phyloP scores from a whole-genome alignment of 2,329 filamentous ascomycete genomes.

The Scedosporium apiospermum region DNA sequence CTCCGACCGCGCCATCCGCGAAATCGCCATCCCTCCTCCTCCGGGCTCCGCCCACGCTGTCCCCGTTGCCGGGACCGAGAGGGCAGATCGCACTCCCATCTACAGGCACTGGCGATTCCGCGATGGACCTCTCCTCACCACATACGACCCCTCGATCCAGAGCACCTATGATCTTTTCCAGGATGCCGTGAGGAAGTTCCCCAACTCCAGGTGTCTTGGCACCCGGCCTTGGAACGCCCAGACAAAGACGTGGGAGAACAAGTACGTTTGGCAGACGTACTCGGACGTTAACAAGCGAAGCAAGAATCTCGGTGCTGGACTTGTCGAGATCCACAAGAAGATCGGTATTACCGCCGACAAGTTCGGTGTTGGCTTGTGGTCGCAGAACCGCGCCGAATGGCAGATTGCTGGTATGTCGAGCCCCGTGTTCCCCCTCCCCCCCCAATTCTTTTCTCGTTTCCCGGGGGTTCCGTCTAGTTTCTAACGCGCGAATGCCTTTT shows the following conservation, averaged over 20 bases:
- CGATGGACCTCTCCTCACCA: slow-evolving; percentile 61
- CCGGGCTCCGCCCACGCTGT: slow-evolving; percentile 71
- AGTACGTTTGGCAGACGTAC: slow-evolving; percentile 79
- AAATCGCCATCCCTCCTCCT: slow-evolving; percentile 53
- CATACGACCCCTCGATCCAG: slow-evolving; percentile 58
- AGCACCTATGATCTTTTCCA: slow-evolving; percentile 81
- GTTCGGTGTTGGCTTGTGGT: slow-evolving; percentile 76
- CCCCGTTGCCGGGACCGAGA: slow-evolving; percentile 63
- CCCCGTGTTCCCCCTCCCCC: neutral
- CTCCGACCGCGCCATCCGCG: slow-evolving; percentile 20
- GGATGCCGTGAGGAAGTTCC: slow-evolving; percentile 47
- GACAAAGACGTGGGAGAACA: slow-evolving; percentile 62
- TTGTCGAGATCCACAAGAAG: slow-evolving; percentile 72
- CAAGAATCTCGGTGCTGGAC: slow-evolving; percentile 74
- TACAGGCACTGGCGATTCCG: slow-evolving; percentile 78
- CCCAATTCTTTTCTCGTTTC: neutral
- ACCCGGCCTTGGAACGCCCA: slow-evolving; percentile 67
- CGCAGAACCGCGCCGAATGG: slow-evolving; percentile 79
- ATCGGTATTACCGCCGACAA: slow-evolving; percentile 54
- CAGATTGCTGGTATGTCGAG: slow-evolving; percentile 57
- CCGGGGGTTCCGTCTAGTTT: neutral
- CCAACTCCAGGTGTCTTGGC: slow-evolving; percentile 68
- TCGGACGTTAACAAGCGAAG: slow-evolving; percentile 67
- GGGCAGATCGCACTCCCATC: slow-evolving; percentile 60
- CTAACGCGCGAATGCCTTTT: neutral